Percentiles rank a stretch among this genome's conserved stretches.
These are phyloP conservation scores for Zelonia costaricensis DNA, from an alignment of 208 protist genomes.

Conservation along the genomic window DNA sequence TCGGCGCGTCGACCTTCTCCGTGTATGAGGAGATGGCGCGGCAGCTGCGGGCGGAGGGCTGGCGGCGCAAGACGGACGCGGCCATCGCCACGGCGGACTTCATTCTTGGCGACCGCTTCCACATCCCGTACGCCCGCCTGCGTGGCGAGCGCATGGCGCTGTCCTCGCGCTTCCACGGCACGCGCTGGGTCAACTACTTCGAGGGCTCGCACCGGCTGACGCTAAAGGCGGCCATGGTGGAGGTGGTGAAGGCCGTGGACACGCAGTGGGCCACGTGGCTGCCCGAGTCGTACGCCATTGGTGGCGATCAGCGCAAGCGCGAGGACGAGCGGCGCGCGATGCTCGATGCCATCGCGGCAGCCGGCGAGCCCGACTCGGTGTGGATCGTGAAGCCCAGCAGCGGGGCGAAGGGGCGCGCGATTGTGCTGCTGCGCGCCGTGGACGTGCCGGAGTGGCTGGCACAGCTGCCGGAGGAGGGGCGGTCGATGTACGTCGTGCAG, in stretches of 20 bases:
- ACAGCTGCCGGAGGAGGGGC: slow-evolving; percentile 17
- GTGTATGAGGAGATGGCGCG: slow-evolving; percentile 86
- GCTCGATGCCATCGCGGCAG: slow-evolving; percentile 30
- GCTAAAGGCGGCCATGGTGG: slow-evolving; percentile 79
- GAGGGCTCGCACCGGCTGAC: slow-evolving; percentile 81
- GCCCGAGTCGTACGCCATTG: slow-evolving; percentile 77
- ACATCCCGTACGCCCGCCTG: slow-evolving; percentile 75
- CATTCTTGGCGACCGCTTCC: slow-evolving; percentile 82
- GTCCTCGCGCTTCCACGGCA: slow-evolving; percentile 58
- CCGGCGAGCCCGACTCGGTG: slow-evolving; percentile 26
- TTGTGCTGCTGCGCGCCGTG: slow-evolving; percentile 44
- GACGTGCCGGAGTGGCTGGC: slow-evolving; percentile 48
- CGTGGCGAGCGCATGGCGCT: slow-evolving; percentile 56
- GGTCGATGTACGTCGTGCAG: slow-evolving; percentile 75
- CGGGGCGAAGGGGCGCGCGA: slow-evolving; percentile 78
- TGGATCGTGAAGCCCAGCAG: slow-evolving; percentile 92
- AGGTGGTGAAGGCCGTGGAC: slow-evolving; percentile 50
- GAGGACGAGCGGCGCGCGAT: slow-evolving; percentile 56
- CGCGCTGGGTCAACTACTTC: slow-evolving; percentile 90
- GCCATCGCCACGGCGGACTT: slow-evolving; percentile 51
- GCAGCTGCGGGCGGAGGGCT: slow-evolving; percentile 59
- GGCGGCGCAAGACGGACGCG: slow-evolving; percentile 32
- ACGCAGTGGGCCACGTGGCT: slow-evolving; percentile 55
- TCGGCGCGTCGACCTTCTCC: slow-evolving; percentile 67
- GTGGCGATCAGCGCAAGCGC: slow-evolving; percentile 52